Evolutionary conservation across 2,329 filamentous ascomycete genomes (phyloP), one percentile per base, ranked within the genome.

Genomic region (Didymella pinodella): DNA sequence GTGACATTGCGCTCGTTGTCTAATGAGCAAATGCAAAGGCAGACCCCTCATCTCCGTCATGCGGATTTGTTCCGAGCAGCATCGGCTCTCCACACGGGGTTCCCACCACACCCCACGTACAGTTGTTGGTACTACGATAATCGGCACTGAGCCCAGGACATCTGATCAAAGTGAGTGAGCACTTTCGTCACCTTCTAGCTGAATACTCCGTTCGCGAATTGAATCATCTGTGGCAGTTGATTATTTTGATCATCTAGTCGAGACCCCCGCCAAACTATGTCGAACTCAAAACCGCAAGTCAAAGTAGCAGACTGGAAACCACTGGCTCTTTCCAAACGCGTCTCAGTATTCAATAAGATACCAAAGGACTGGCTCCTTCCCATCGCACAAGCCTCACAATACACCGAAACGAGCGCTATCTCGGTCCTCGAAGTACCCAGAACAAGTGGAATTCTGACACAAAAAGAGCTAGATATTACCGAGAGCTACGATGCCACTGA

Each of bases 401-500:
- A 71, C 48, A 61, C 60, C 1, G 61, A 65, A 31, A 65, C 62
- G 1, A 67, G 71, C 0, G 53, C 65, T 7, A 52, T 69, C 26
- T 69, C 57, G 22, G 75, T 76, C 1, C 54, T 77, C 5, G 66
- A 73, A 29, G 62, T 78, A 0, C 76, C 75, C 0, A 48, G 61
- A 3, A 67, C 61, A 25, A 72, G 72, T 48, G 73, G 72, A 7
- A 55, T 79, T 26, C 57, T 79, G 12, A 71, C 68, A 0, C 49
- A 61, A 7, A 59, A 66, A 36, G 76, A 79, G 54, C 50, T 78
- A 1, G 65, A 69, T 1, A 65, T 79, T 14, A 78, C 77, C 0
- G 74, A 75, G 38, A 66, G 67, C 8, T 66, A 76, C 54, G 72
- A 77, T 65, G 77, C 76, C 3, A 75, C 72, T 0, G 67, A 59